Conservation (phyloP, 164 flowering plant species). For the Aristolochia contorta region DNA sequence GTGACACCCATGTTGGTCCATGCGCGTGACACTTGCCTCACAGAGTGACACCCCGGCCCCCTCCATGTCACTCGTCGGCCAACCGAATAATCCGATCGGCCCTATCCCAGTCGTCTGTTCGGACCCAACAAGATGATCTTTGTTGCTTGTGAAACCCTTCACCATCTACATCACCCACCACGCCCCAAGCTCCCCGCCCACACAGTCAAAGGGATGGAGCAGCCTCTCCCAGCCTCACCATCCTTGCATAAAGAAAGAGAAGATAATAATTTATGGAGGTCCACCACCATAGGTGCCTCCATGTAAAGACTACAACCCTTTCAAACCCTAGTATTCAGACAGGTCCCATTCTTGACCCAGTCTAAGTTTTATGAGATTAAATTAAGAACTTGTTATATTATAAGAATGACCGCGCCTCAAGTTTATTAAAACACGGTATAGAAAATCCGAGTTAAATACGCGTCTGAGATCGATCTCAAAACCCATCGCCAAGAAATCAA, state of each 20-base stretch:
- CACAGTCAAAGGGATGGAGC: neutral
- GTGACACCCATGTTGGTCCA: slow-evolving; percentile 10
- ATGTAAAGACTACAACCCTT: no score
- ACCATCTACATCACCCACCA: neutral
- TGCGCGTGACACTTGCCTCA: slow-evolving; percentile 23
- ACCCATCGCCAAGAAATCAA: neutral
- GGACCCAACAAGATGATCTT: slow-evolving; percentile 7
- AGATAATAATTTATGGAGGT: no score
- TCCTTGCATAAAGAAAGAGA: no score
- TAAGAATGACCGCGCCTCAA: no score
- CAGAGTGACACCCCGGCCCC: slow-evolving; percentile 1
- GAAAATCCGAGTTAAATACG: no score
- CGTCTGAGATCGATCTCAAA: neutral
- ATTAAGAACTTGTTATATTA: no score
- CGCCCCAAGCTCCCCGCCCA: neutral
- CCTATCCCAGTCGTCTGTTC: neutral
- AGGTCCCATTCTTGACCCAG: no score
- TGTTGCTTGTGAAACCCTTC: neutral
- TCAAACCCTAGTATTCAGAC: no score
- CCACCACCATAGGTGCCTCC: no score
- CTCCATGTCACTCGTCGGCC: neutral
- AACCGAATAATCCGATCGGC: slow-evolving; percentile 1
- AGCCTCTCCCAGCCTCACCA: no score
- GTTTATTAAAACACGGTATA: no score
- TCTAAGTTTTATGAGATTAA: no score